Evolutionary conservation across 495 filamentous ascomycete genomes (phyloP).

Genomic region (Penicillium silybi): DNA sequence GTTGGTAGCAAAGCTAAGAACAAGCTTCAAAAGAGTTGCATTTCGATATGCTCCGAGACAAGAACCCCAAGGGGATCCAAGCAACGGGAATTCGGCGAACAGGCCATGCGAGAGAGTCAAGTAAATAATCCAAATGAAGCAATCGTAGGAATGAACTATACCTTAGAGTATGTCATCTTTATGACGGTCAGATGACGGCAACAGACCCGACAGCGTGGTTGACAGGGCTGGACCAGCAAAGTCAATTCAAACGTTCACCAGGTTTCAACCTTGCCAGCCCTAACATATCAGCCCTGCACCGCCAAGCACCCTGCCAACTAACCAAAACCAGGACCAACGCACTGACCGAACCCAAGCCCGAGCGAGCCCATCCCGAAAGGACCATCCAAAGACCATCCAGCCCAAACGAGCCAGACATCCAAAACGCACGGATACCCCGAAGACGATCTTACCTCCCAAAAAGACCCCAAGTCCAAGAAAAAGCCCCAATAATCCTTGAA

Average conservation of each 20-base stretch:
- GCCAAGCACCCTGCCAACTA: too few species aligned
- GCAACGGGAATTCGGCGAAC: background rate
- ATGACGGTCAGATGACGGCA: background rate
- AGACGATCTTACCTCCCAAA: too few species aligned
- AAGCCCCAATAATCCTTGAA: background rate
- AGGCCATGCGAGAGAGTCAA: background rate
- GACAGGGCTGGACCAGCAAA: background rate
- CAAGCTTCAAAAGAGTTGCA: background rate
- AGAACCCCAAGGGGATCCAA: background rate
- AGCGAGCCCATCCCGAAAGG: too few species aligned
- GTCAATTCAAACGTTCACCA: background rate
- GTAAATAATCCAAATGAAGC: background rate
- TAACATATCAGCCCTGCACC: background rate
- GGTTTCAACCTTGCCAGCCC: background rate
- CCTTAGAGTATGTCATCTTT: background rate
- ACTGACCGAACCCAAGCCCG: too few species aligned
- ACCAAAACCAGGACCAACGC: background rate
- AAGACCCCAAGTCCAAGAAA: too few species aligned
- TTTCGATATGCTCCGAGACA: background rate
- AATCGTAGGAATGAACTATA: background rate
- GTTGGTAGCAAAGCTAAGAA: background rate
- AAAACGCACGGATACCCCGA: too few species aligned
- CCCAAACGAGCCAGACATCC: too few species aligned
- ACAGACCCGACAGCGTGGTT: background rate
- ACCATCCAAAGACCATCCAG: too few species aligned